phyloP scores from a whole-genome alignment of 2,329 filamentous ascomycete genomes.

The Amauroascus verrucosus region DNA sequence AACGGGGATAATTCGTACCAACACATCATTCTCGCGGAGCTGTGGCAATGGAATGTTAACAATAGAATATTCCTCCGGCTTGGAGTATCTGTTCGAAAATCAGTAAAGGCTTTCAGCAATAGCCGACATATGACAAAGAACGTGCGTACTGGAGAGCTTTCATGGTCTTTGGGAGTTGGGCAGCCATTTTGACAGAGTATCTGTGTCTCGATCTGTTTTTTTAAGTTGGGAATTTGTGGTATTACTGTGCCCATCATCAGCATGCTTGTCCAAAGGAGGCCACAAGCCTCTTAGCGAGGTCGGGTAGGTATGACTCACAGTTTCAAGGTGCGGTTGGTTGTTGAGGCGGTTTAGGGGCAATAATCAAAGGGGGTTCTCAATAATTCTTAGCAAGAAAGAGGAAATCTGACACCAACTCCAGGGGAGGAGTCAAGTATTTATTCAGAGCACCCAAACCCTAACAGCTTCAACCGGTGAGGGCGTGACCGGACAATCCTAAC shows the following conservation, averaged over 20 bases:
- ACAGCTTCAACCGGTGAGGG: conserved; percentile 5
- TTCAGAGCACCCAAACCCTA: not conserved
- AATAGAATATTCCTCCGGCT: conserved; percentile 51
- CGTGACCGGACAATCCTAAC: conserved; percentile 7
- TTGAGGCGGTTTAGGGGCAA: not conserved
- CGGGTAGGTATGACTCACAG: conserved; percentile 5
- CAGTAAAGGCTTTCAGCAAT: not conserved
- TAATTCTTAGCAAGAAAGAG: not conserved
- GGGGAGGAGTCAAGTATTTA: conserved; percentile 3
- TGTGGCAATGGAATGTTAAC: conserved; percentile 53
- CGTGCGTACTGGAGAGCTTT: conserved; percentile 50
- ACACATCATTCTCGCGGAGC: conserved; percentile 50
- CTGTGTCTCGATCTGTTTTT: not conserved
- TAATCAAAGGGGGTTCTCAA: not conserved
- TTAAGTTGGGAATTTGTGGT: not conserved
- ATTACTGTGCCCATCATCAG: not conserved
- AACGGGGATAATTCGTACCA: conserved; percentile 30
- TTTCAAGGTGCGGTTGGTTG: not conserved
- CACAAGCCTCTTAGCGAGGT: not conserved
- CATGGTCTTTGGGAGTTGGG: conserved; percentile 44
- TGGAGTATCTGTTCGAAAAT: conserved; percentile 42
- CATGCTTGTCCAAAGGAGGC: not conserved
- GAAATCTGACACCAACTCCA: not conserved
- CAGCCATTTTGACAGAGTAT: conserved; percentile 23
- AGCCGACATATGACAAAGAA: too few species aligned